Conservation (phyloP, 1,139 yeast genomes). For the Blastobotrys niveus region DNA sequence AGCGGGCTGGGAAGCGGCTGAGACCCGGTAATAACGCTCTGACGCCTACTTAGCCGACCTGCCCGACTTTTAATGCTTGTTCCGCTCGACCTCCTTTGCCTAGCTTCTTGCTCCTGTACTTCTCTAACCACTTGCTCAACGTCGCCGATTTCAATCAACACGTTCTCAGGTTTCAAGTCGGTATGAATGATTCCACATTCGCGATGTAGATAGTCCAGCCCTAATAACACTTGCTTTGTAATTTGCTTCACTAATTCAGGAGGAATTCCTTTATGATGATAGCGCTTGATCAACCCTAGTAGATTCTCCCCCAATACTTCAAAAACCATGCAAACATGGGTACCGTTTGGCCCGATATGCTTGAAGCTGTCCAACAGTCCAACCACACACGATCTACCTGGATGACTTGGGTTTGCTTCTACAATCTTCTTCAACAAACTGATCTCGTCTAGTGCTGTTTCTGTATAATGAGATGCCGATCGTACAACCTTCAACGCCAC, state of each 20-base stretch:
- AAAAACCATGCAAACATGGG: constrained; percentile 83
- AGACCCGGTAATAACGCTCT: constrained; percentile 76
- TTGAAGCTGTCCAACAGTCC: constrained; percentile 68
- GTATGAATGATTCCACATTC: constrained; percentile 90
- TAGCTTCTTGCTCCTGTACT: constrained; percentile 44
- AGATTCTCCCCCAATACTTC: constrained; percentile 83
- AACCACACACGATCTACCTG: constrained; percentile 68
- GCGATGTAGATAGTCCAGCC: constrained; percentile 74
- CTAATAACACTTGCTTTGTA: constrained; percentile 67
- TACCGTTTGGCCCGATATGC: constrained; percentile 75
- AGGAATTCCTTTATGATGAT: constrained; percentile 67
- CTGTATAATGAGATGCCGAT: constrained; percentile 62
- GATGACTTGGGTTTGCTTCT: constrained; percentile 51
- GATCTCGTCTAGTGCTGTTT: constrained; percentile 84
- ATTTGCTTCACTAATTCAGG: constrained; percentile 70
- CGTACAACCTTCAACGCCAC: constrained; percentile 84
- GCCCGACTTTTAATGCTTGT: constrained; percentile 18
- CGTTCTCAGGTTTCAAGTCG: constrained; percentile 85
- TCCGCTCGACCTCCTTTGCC: constrained; percentile 18
- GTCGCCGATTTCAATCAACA: constrained; percentile 72
- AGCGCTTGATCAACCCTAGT: constrained; percentile 62
- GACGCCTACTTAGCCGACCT: constrained; percentile 52
- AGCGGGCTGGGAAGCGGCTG: constrained; percentile 82
- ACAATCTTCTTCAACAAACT: constrained; percentile 49
- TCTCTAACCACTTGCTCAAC: constrained; percentile 61